These are phyloP conservation scores for Cephaloascus fragrans DNA, from an alignment of 805 yeast species.

Conservation along the genomic window DNA sequence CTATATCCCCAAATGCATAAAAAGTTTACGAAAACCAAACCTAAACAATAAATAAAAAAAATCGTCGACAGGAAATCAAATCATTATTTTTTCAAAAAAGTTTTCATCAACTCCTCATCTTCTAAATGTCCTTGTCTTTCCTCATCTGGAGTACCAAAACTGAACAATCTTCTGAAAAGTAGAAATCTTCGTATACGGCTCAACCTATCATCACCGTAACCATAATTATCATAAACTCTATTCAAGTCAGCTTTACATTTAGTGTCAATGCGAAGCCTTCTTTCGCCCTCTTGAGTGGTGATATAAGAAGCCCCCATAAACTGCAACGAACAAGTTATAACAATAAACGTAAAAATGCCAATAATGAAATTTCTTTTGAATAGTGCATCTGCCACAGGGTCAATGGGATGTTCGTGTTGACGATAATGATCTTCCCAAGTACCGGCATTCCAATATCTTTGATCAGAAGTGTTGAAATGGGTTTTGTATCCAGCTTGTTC, in stretches of 20 bases:
- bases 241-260: constrained; percentile 27
- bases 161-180: constrained; percentile 37
- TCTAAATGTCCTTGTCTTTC: constrained; percentile 20
- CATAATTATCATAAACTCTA: constrained; percentile 39
- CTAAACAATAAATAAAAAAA: too few relatives aligned
- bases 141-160: constrained; percentile 16
- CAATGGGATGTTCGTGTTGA: constrained; percentile 13
- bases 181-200: constrained; percentile 47
- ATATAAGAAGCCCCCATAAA: not conserved
- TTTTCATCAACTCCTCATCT: not conserved
- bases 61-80: too few relatives aligned
- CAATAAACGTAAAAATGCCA: not conserved
- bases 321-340: not conserved
- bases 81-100: not conserved
- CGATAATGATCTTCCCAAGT: constrained; percentile 56
- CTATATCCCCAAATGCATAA: too few relatives aligned
- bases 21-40: too few relatives aligned
- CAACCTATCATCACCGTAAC: constrained; percentile 37
- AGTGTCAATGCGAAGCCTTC: constrained; percentile 8
- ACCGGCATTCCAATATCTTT: constrained; percentile 50
- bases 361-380: not conserved
- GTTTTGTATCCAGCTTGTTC: constrained; percentile 1
- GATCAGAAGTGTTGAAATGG: constrained; percentile 13
- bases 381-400: not conserved
- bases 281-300: not conserved